Base-by-base conservation (phyloP, 2,329 filamentous ascomycete genomes). In the Didymella lethalis region DNA sequence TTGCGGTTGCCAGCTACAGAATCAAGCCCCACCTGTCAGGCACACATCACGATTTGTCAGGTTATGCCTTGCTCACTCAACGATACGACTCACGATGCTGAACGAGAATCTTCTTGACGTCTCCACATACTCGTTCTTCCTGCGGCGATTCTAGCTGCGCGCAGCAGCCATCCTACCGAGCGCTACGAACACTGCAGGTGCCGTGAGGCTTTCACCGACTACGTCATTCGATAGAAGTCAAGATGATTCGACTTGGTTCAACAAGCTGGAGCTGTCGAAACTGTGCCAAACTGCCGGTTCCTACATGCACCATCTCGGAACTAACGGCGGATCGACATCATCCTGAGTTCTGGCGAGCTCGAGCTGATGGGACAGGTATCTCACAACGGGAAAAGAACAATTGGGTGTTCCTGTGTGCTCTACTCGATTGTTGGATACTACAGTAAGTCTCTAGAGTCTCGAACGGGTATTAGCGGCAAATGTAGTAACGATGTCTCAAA, bases 201-300 rank as follows among this genome's bases (percentile, higher is more conserved):
- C 57, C 25, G 59, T 62, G 56, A 57, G 64, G 62, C 57, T 59
- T 48, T 67, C 65, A 67, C 65, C 65, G 65, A 67, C 65, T 64
- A 66, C 62, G 62, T 67, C 65, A 66, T 48, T 34, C 6, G n/a
- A 29, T 20, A 36, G 20, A 46, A 14, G 67, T 49, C 20, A 67
- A 68, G 0, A 2, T 44, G 41, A n/a, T n/a, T 26, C 41, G 41
- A 44, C 41, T 4, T 44, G 41, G 41, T 2, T 11, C 14, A 44
- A 6, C 23, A 28, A 44, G 41, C 25, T 7, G 23, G 10, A 31
- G n/a, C 28, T 31, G 28, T 8, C 4, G 10, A 23, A 31, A 20
- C 10, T 14, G 16, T 20, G 6, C 4, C 10, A n/a, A 4, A 31
- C 44, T 46, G 28, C 28, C 44, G 28, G 7, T n/a, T 23, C 8